phyloP scores from a whole-genome alignment of 2,329 filamentous ascomycete species.

The Fusarium armeniacum region DNA sequence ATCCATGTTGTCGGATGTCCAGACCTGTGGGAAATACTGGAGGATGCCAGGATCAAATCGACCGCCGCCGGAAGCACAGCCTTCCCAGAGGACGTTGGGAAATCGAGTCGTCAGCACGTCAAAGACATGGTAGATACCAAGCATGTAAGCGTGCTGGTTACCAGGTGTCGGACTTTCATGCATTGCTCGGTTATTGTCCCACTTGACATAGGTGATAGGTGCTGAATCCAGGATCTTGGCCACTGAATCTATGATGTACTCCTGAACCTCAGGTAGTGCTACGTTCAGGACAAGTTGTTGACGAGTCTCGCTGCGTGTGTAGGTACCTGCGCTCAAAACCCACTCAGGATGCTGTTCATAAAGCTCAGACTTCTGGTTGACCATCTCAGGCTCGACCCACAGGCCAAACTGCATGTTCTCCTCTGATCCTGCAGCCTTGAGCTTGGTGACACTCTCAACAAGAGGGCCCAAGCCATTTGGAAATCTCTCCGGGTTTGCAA shows the following conservation, averaged over 20 bases:
- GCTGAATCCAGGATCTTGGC: conserved; percentile 67
- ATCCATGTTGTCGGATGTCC: conserved; percentile 76
- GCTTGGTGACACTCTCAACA: conserved; percentile 64
- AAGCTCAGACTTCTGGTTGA: conserved; percentile 72
- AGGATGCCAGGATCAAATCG: conserved; percentile 74
- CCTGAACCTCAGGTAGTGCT: conserved; percentile 71
- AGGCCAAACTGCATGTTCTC: conserved; percentile 71
- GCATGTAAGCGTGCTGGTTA: conserved; percentile 70
- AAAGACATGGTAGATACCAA: conserved; percentile 74
- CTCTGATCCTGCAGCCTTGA: conserved; percentile 61
- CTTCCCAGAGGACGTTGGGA: conserved; percentile 74
- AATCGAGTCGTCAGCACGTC: conserved; percentile 70
- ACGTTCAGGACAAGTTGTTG: conserved; percentile 74
- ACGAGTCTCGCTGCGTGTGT: conserved; percentile 68
- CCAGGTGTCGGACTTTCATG: conserved; percentile 70
- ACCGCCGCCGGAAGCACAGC: conserved; percentile 74
- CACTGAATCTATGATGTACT: conserved; percentile 71
- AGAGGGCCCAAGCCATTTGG: conserved; percentile 68
- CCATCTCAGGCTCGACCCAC: conserved; percentile 79
- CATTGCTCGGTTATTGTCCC: conserved; percentile 77
- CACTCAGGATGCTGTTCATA: conserved; percentile 75
- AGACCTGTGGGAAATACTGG: conserved; percentile 75
- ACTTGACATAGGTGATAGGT: conserved; percentile 73
- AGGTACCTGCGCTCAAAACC: conserved; percentile 69
- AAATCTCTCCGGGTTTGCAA: conserved; percentile 69